Percentiles rank a stretch among this genome's conserved stretches.
Evolutionary conservation across 768 basidiomycete species (phyloP).

Genomic region (Mycena pura): DNA sequence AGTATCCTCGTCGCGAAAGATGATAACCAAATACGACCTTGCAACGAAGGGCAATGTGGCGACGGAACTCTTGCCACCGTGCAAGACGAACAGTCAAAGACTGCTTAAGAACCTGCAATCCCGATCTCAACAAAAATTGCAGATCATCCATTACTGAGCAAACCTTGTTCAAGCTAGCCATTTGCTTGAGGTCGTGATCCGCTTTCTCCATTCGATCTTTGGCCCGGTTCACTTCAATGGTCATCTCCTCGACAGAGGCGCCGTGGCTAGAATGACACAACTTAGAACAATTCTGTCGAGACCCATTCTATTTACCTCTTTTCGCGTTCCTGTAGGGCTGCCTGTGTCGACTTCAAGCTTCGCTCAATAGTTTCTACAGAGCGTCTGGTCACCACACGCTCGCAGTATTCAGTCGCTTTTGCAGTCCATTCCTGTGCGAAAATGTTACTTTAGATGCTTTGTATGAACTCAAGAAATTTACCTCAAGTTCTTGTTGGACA

Average conservation of each 20-base stretch:
- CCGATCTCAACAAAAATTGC: neutral
- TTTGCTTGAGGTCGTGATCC: constrained; percentile 65
- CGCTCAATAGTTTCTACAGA: constrained; percentile 61
- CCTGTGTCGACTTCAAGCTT: constrained; percentile 66
- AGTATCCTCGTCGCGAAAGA: constrained; percentile 86
- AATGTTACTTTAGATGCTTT: neutral
- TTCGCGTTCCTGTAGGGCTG: constrained; percentile 71
- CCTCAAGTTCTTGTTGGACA: constrained; percentile 69
- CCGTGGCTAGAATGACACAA: constrained; percentile 60
- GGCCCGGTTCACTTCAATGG: constrained; percentile 70
- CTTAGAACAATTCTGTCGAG: neutral
- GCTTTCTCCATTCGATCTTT: constrained; percentile 65
- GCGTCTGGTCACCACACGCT: constrained; percentile 62
- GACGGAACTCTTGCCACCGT: constrained; percentile 88
- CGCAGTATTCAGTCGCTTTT: constrained; percentile 69
- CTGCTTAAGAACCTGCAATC: constrained; percentile 63
- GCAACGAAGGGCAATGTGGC: constrained; percentile 88
- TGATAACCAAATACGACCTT: constrained; percentile 83
- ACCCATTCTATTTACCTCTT: constrained; percentile 51
- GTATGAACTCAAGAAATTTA: too few species aligned
- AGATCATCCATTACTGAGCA: constrained; percentile 3
- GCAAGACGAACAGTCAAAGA: constrained; percentile 70
- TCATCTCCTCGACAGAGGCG: constrained; percentile 79
- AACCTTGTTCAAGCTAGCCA: constrained; percentile 72
- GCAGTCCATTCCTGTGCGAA: constrained; percentile 65